A percentile compares a stretch with the other conserved stretches of the same genome.
Evolutionary conservation across 306 rosid genomes (phyloP).

Genomic region (Prinsepia uniflora): DNA sequence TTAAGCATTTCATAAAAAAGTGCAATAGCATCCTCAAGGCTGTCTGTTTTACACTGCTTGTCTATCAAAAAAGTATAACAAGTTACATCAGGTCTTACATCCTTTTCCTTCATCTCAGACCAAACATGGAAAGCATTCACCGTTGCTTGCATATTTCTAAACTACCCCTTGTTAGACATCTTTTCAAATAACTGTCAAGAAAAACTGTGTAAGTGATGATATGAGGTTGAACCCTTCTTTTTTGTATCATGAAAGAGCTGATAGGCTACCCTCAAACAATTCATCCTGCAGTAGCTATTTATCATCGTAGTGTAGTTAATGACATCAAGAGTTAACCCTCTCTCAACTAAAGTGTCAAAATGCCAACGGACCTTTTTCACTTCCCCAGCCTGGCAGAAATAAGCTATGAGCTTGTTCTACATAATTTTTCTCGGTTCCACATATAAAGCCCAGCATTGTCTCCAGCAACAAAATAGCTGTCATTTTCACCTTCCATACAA

Average conservation of each 20-base stretch:
- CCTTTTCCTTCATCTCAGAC: slow-evolving; percentile 57
- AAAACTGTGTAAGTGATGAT: slow-evolving; percentile 65
- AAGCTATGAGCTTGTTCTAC: slow-evolving; percentile 55
- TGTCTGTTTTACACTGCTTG: slow-evolving; percentile 43
- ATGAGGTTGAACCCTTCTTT: slow-evolving; percentile 63
- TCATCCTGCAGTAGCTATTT: slow-evolving; percentile 52
- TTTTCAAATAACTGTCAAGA: slow-evolving; percentile 52
- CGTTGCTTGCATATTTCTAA: slow-evolving; percentile 14
- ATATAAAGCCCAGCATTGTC: slow-evolving; percentile 40
- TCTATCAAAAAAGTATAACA: slow-evolving; percentile 62
- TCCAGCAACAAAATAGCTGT: slow-evolving; percentile 39
- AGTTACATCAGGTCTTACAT: slow-evolving; percentile 56
- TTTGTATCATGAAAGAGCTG: slow-evolving; percentile 65
- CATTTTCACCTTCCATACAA: slow-evolving; percentile 39
- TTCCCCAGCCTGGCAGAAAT: slow-evolving; percentile 50
- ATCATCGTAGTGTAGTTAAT: slow-evolving; percentile 73
- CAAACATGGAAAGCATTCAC: slow-evolving; percentile 36
- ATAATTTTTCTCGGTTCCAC: slow-evolving; percentile 45
- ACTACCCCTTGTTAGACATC: slow-evolving; percentile 20
- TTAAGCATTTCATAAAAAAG: slow-evolving; percentile 56
- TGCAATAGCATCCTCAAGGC: slow-evolving; percentile 44
- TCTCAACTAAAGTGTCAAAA: slow-evolving; percentile 41
- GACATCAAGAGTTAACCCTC: slow-evolving; percentile 54
- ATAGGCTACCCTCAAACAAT: slow-evolving; percentile 53
- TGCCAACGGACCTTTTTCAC: slow-evolving; percentile 42